Conservation (phyloP, 106 monocot genomes). For the Dendrobium officinale region DNA sequence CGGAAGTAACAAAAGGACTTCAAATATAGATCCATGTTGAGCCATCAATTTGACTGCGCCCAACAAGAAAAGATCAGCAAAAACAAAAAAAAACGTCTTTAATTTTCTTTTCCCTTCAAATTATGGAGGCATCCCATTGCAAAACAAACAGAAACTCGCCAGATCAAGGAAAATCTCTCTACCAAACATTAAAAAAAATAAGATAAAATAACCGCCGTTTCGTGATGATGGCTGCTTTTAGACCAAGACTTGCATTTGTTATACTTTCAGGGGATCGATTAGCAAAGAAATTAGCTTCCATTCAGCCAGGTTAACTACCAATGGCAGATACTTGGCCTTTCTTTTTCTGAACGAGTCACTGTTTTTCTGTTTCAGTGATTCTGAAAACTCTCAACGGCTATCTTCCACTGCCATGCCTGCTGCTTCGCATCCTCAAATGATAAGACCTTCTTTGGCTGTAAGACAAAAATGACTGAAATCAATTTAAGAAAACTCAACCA, state of each 20-base stretch:
- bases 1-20: too few relatives aligned
- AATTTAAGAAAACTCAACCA: neutral
- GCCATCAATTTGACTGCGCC: neutral
- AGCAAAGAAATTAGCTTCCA: neutral
- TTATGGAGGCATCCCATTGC: neutral
- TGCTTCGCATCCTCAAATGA: conserved; percentile 91
- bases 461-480: neutral
- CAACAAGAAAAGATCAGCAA: neutral
- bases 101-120: neutral
- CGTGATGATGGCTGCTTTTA: neutral
- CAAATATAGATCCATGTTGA: neutral
- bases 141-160: neutral
- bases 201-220: neutral
- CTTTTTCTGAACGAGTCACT: neutral
- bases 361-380: neutral
- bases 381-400: conserved; percentile 75
- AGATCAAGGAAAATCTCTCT: neutral
- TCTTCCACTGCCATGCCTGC: conserved; percentile 90
- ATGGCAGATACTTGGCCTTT: neutral
- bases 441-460: conserved; percentile 77
- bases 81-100: neutral
- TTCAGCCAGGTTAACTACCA: neutral
- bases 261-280: neutral
- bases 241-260: neutral
- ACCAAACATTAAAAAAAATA: neutral